Base-by-base conservation (phyloP, 805 yeast genomes). In the Ogataea saltuana region DNA sequence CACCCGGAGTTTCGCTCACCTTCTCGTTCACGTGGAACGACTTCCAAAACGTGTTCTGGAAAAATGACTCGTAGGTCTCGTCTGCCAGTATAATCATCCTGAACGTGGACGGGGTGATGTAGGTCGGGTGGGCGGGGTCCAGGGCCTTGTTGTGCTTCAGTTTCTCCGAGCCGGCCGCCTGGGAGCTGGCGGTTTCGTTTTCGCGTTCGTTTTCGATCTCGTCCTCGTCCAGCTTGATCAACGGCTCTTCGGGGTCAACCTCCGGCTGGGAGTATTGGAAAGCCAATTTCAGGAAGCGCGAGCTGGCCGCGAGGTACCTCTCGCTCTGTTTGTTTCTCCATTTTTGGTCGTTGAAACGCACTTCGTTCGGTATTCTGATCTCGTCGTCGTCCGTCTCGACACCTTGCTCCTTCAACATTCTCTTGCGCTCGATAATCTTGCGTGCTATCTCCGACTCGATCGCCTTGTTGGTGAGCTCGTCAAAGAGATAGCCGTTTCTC, bases 81-180 rank as follows among this genome's bases (percentile, higher is more conserved):
- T 90, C 97, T 0, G 98, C 97, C 5, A 91, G 69, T 5, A 93
- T 69, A 1, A 93, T 95, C 99, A 91, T 91, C 49, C 98, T 71
- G 67, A 91, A 91, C 0, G 96, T 89, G 0, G 98, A 88, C 13
- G 88, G 68, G 41, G 85, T 86, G 40, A 90, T 73, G 45, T 69
- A 79, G 8, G 83, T 80, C 1, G 96, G 95, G 23, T 82, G 77
- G 23, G 76, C 72, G 3, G 96, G 96, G 58, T 88, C 87, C 28
- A 88, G 67, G 0, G 96, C 96, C 4, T 80, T 87, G 58, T 89
- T 88, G 37, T 88, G 88, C 20, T 71, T 71, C 32, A 78, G 48
- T 16, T 64, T 58, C n/a, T 56, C 57, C 35, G n/a, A n/a, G n/a
- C n/a, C n/a, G n/a, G n/a, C n/a, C n/a, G n/a, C n/a, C n/a, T n/a